phyloP scores from a whole-genome alignment of 2,329 filamentous ascomycete genomes.

The Cytospora chrysosperma region DNA sequence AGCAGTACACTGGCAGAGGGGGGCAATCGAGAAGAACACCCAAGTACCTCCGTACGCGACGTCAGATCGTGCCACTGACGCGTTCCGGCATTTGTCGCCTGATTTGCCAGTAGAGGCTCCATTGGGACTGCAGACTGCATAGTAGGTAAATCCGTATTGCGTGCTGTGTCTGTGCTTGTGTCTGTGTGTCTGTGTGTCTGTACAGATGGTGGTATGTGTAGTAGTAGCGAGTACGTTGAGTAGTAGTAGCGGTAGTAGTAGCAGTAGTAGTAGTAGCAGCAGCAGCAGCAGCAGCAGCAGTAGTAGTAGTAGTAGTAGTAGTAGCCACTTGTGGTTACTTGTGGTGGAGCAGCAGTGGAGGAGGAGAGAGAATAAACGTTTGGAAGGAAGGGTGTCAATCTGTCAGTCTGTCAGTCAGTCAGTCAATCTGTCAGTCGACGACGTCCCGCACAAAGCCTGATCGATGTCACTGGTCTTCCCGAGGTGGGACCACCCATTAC shows the following conservation, averaged over 20 bases:
- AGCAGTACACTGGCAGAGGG: no score
- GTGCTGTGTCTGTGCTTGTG: background rate
- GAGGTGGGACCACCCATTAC: no score
- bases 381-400: background rate
- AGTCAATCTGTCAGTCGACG: no score
- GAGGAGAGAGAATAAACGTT: background rate
- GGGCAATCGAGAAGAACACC: background rate
- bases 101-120: background rate
- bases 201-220: background rate
- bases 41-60: no score
- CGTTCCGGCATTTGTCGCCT: background rate
- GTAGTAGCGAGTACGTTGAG: no score
- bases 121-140: background rate
- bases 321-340: background rate
- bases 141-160: background rate
- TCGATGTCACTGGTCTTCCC: no score
- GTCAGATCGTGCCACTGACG: slow-evolving; percentile 1
- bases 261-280: no score
- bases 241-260: no score
- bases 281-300: no score
- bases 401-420: no score
- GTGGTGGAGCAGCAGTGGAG: background rate
- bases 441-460: no score
- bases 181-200: background rate
- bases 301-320: no score